Base-by-base conservation (phyloP, 306 rosid species). In the Lablab purpureus region DNA sequence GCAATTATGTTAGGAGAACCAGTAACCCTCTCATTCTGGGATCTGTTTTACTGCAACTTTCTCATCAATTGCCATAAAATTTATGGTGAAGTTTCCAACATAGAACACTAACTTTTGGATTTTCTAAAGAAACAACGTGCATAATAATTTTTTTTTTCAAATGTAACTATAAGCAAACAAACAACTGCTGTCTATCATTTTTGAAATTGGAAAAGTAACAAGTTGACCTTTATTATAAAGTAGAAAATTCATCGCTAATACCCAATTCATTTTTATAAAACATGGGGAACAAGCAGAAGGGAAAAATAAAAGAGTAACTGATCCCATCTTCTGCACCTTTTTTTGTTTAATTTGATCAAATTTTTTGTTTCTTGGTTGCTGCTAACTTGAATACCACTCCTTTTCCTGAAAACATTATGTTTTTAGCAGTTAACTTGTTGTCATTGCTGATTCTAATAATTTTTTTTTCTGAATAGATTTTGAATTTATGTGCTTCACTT, bases 401-500 rank as follows among this genome's bases (percentile, higher is more conserved):
- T 50, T 51, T 77, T 18, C 28, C 46, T 28, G 50, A 75, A 28
- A 12, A 25, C n/a, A 28, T 25, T 25, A 15, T 17, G 45, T 23
- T 45, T 64, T 52, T 23, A 19, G 60, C 23, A 2, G 36, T 59
- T 55, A 2, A 37, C 13, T 40, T 40, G 36, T 5, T 32, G 18
- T 28, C 34, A 60, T 59, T 43, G 60, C 41, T 45, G 45, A 43
- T 18, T 18, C 9, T 60, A 14, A 40, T 60, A 6, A 14, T 28
- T 60, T 14, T 60, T 40, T 10, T 40, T 4, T 32, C 4, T 51
- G 9, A 10, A 51, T 27, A 60, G 32, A 50, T 36, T 25, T 74
- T 75, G 66, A 75, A 62, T 64, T 60, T 23, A 19, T 45, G 71
- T 65, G 22, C 37, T 23, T 70, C 72, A n/a, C 59, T 76, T 64